These are phyloP conservation scores for Naganishia cerealis DNA, from an alignment of 1,284 basidiomycete genomes.

Conservation along the genomic window DNA sequence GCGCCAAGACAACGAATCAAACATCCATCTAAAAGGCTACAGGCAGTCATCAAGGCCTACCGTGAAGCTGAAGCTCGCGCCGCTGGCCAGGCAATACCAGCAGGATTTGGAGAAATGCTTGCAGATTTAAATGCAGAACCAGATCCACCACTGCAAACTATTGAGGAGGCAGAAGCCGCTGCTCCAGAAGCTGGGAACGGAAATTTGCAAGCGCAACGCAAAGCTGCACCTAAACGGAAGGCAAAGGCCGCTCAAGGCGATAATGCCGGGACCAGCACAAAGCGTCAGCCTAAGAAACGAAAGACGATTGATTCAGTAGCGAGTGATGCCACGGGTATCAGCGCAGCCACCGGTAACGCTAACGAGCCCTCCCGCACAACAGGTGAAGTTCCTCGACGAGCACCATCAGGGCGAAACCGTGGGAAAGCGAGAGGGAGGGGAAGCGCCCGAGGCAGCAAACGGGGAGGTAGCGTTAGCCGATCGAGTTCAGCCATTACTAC, in stretches of 20 bases:
- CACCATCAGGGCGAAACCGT: slow-evolving; percentile 21
- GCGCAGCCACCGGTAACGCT: slow-evolving; percentile 3
- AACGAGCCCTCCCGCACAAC: not conserved
- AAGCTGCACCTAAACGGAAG: slow-evolving; percentile 12
- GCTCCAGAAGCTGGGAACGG: not conserved
- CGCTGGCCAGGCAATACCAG: slow-evolving; percentile 38
- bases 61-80: slow-evolving; percentile 59
- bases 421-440: slow-evolving; percentile 27
- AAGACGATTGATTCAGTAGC: slow-evolving; percentile 42
- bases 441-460: slow-evolving; percentile 15
- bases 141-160: slow-evolving; percentile 39
- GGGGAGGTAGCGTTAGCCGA: slow-evolving; percentile 35
- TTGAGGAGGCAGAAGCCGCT: not conserved
- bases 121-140: slow-evolving; percentile 47
- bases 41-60: slow-evolving; percentile 83
- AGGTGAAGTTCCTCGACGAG: not conserved
- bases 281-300: slow-evolving; percentile 28
- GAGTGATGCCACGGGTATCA: slow-evolving; percentile 13
- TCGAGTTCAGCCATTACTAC: slow-evolving; percentile 26
- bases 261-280: slow-evolving; percentile 15
- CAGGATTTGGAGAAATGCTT: slow-evolving; percentile 50
- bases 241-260: slow-evolving; percentile 9
- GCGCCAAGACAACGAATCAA: slow-evolving; percentile 75
- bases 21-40: slow-evolving; percentile 81
- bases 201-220: not conserved